Conservation (phyloP, 78 protist species). For the Bigelowiella natans region DNA sequence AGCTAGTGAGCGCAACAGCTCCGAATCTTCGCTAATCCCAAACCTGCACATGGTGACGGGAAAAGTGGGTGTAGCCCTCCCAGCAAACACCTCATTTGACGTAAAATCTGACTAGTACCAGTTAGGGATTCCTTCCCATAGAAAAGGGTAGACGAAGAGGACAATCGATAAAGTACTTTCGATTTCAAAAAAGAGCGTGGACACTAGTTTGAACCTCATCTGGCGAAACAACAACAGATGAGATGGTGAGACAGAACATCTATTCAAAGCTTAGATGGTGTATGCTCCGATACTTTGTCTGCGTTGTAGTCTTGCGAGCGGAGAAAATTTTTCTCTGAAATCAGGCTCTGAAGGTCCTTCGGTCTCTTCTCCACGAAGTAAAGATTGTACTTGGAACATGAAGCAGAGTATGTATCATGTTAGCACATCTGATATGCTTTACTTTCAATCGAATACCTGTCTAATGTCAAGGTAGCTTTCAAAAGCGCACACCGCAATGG, state of each 20-base stretch:
- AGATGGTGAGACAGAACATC: too few species aligned
- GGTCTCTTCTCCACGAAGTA: too few species aligned
- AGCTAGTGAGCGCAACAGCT: not conserved
- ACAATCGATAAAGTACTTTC: not conserved
- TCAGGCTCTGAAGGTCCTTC: too few species aligned
- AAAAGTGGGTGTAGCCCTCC: too few species aligned
- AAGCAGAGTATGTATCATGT: too few species aligned
- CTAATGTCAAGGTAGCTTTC: too few species aligned
- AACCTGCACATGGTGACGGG: not conserved
- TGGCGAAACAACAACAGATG: not conserved
- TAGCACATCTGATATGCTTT: too few species aligned
- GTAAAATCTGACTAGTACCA: not conserved
- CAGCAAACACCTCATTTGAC: too few species aligned
- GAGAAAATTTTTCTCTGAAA: not conserved
- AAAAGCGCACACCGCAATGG: too few species aligned
- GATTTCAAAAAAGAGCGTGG: not conserved
- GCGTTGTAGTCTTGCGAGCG: not conserved
- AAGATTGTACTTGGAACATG: too few species aligned
- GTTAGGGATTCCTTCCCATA: not conserved
- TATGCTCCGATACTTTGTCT: not conserved
- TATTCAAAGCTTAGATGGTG: too few species aligned
- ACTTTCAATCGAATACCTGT: too few species aligned
- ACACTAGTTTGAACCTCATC: not conserved
- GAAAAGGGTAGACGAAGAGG: not conserved
- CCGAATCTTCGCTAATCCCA: not conserved